Evolutionary conservation across 2,329 filamentous ascomycete species (phyloP).

Genomic region (Stachybotrys elegans): DNA sequence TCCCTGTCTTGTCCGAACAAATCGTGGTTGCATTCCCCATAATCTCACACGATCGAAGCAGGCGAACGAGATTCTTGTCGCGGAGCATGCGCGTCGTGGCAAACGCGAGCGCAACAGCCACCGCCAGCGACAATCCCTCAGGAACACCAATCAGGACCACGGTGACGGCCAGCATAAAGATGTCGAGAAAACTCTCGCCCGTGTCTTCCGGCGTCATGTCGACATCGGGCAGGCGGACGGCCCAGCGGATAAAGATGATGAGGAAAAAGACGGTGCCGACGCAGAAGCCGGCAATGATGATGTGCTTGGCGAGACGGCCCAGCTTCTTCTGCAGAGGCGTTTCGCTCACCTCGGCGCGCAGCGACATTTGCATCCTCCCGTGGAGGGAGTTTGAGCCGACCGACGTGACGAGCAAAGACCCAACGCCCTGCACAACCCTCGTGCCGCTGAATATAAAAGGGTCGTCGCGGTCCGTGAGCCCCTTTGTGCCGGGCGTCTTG

Average conservation of each 20-base stretch:
- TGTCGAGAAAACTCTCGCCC: conserved; percentile 52
- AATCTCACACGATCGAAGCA: conserved; percentile 55
- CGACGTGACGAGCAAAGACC: conserved; percentile 70
- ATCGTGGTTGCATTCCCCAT: conserved; percentile 62
- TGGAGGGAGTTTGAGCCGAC: conserved; percentile 70
- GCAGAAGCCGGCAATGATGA: conserved; percentile 40
- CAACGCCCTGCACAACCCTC: conserved; percentile 71
- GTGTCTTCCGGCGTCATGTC: conserved; percentile 42
- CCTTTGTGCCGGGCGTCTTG: conserved; percentile 40
- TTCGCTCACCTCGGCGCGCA: conserved; percentile 71
- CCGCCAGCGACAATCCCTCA: conserved; percentile 55
- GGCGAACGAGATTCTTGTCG: conserved; percentile 57
- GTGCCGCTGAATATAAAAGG: conserved; percentile 79
- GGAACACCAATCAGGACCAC: conserved; percentile 56
- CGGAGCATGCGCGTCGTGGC: conserved; percentile 59
- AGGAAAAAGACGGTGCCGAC: conserved; percentile 38
- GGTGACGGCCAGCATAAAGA: conserved; percentile 54
- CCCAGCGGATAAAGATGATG: conserved; percentile 33
- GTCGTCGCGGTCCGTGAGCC: conserved; percentile 48
- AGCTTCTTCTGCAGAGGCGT: conserved; percentile 75
- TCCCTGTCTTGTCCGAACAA: conserved; percentile 63
- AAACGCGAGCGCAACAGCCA: conserved; percentile 57
- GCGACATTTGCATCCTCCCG: conserved; percentile 73
- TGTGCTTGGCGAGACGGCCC: conserved; percentile 72
- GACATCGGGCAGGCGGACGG: conserved; percentile 24